Percentiles rank a stretch among this genome's conserved stretches.
Conservation (phyloP, 2,329 filamentous ascomycete species). For the Hypocreales sp. region DNA sequence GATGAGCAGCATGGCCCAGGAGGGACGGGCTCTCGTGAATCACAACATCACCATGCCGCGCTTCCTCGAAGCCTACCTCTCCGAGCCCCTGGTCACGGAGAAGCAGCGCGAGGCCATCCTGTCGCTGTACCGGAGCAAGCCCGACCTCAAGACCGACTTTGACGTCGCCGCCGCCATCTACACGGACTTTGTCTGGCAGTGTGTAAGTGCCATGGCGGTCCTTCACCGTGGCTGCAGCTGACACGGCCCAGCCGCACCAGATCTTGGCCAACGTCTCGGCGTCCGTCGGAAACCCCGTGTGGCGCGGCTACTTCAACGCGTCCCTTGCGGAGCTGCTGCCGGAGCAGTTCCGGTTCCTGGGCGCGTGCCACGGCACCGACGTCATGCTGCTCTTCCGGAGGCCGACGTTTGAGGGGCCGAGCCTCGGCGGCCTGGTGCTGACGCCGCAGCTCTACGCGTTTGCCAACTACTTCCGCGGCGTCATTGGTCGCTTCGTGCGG, state of each 20-base stretch:
- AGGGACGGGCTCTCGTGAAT: conserved; percentile 10
- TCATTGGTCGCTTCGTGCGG: conserved; percentile 10
- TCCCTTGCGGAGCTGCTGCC: conserved; percentile 8
- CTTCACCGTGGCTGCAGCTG: neutral
- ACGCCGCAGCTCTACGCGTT: conserved; percentile 9
- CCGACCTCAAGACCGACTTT: conserved; percentile 7
- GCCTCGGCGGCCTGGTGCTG: conserved; percentile 1
- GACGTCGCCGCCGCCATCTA: conserved; percentile 11
- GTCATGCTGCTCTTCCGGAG: conserved; percentile 9
- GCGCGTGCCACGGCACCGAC: conserved; percentile 12
- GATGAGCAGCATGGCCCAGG: conserved; percentile 10
- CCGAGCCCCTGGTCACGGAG: conserved; percentile 3
- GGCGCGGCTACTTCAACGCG: conserved; percentile 12
- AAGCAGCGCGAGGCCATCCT: conserved; percentile 5
- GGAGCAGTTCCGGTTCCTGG: conserved; percentile 8
- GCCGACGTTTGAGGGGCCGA: conserved; percentile 6
- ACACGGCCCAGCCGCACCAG: conserved; percentile 8
- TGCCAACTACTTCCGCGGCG: conserved; percentile 9
- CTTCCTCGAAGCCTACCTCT: conserved; percentile 8
- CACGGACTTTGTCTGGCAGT: conserved; percentile 12
- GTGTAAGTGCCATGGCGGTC: conserved; percentile 7
- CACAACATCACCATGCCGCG: conserved; percentile 6
- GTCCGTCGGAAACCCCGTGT: conserved; percentile 7
- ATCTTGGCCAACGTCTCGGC: conserved; percentile 9
- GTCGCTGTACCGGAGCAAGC: conserved; percentile 5